Evolutionary conservation across 192 early-diverging fungal species (phyloP), one percentile per base, ranked within the genome.

Genomic region (Rhizoclosmatium sp.): DNA sequence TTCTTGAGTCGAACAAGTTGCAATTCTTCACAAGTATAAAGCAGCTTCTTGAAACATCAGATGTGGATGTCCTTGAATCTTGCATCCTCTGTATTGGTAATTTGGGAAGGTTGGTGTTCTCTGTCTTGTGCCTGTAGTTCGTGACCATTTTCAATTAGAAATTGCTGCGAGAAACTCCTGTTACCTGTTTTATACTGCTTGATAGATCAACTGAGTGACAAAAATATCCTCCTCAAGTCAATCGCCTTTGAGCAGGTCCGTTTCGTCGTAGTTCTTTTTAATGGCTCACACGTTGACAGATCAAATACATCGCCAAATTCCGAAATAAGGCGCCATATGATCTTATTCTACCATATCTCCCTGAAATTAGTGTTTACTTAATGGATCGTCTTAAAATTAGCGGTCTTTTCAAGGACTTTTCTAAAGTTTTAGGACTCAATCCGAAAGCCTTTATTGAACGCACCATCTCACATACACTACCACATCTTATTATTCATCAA

Each of bases 401-500:
- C 21, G 65, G 62, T 14, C 54, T 72, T 3, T 58, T 75, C 16
- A 78, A 71, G n/a, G 75, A 79, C 10, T 77, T 80, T 54, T 51
- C 75, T 7, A 71, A 65, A 42, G 10, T 85, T 2, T 9, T 80
- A 10, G 79, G 75, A 9, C 41, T 82, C 5, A 75, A 49, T 2
- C 58, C 31, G 14, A 65, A 65, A 48, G 69, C 79, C 2, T 82
- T 85, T 60, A 21, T 85, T 3, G 69, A 82, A 59, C 45, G 16
- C 46, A 85, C 59, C n/a, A 47, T 80, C 23, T 40, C 69, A n/a
- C 65, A 75, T 65, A 82, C 75, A 4, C 69, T 85, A 3, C 84
- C 84, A 4, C 70, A 82, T 59, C 69, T 85, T 12, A 76, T 85
- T 1, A 62, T 80, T 16, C 21, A 69, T 12, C 21, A 82, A 80